phyloP scores from a whole-genome alignment of 2,329 filamentous ascomycete species.

The Colletotrichum siamense region DNA sequence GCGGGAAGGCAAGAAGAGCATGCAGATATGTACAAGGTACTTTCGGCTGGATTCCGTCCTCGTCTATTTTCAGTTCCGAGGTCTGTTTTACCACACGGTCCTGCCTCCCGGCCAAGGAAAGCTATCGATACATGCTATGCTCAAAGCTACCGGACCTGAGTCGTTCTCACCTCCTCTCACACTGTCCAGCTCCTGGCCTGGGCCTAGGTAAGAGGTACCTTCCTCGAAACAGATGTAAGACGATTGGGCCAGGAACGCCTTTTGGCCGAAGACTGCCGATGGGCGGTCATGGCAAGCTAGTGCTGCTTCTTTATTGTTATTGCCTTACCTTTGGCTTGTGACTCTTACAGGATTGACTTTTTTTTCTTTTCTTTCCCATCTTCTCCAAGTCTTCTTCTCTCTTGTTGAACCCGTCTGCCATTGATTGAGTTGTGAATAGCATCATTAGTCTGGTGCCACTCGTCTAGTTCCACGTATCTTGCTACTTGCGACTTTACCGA shows the following conservation, averaged over 20 bases:
- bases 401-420: slow-evolving; percentile 1
- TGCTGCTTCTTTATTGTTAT: slow-evolving; percentile 13
- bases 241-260: slow-evolving; percentile 22
- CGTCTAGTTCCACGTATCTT: not conserved
- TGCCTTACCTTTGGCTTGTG: slow-evolving; percentile 22
- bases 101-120: not conserved
- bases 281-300: slow-evolving; percentile 10
- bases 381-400: not conserved
- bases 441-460: slow-evolving; percentile 5
- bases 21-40: slow-evolving; percentile 4
- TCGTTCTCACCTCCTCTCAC: not conserved
- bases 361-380: slow-evolving; percentile 21
- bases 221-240: slow-evolving; percentile 22
- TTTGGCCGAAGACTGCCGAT: slow-evolving; percentile 24
- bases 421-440: slow-evolving; percentile 17
- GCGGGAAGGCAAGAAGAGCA: not conserved
- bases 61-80: slow-evolving; percentile 12
- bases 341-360: slow-evolving; percentile 23
- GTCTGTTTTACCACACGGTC: slow-evolving; percentile 17
- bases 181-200: slow-evolving; percentile 15
- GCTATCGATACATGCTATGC: not conserved
- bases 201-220: slow-evolving; percentile 19
- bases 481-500: not conserved
- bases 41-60: not conserved
- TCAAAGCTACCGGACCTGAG: not conserved